Conservation (phyloP, 805 yeast genomes). For the Komagataella pseudopastoris region DNA sequence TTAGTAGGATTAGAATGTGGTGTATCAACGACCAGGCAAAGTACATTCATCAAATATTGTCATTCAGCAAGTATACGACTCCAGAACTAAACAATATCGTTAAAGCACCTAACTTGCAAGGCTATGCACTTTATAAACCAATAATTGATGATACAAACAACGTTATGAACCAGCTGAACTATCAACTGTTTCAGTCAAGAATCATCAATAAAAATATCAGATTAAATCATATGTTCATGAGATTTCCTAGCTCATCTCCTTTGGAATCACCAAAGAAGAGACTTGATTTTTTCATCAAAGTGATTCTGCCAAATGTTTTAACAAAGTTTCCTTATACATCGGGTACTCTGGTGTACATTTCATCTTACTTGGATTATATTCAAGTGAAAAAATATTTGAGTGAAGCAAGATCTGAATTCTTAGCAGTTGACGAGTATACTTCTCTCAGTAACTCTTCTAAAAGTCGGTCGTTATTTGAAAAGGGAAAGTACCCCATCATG, state of each 20-base stretch:
- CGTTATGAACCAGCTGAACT: constrained; percentile 50
- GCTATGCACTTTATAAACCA: constrained; percentile 44
- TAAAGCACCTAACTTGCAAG: constrained; percentile 40
- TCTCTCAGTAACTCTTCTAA: constrained; percentile 56
- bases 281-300: constrained; percentile 66
- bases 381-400: constrained; percentile 62
- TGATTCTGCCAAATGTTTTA: constrained; percentile 58
- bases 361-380: constrained; percentile 77
- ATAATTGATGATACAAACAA: constrained; percentile 30
- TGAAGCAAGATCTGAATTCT: constrained; percentile 49
- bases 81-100: constrained; percentile 68
- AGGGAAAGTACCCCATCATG: constrained; percentile 32
- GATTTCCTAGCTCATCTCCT: constrained; percentile 48
- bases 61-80: constrained; percentile 63
- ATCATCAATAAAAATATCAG: constrained; percentile 23
- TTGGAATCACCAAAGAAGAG: constrained; percentile 68
- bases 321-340: constrained; percentile 46
- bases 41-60: constrained; percentile 62
- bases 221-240: constrained; percentile 55
- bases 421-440: constrained; percentile 75
- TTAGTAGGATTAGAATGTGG: constrained; percentile 87
- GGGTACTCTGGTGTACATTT: constrained; percentile 73
- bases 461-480: constrained; percentile 53
- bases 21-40: constrained; percentile 72
- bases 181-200: constrained; percentile 13